Base-by-base conservation (phyloP, 2,329 filamentous ascomycete species). In the Beauveria sp. region DNA sequence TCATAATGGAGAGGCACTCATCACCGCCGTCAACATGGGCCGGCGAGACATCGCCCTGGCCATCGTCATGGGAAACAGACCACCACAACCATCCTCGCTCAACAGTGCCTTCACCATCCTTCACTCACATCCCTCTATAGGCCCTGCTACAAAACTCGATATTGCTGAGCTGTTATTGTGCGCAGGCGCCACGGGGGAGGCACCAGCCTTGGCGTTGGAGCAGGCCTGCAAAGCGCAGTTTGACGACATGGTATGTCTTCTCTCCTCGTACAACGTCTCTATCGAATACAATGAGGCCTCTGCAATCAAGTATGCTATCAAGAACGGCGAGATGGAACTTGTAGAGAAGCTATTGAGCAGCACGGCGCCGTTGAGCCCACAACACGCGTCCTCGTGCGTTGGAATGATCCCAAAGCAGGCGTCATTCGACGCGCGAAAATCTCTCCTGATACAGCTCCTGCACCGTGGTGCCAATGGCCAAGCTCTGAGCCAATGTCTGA, bases 111-210 rank as follows among this genome's bases (percentile, higher is more conserved):
- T 86, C 46, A 72, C 73, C 2, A 68, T 75, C 5, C 71, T 85
- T 1, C 76, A 81, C 62, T 68, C 74, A 1, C 77, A 80, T 54
- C 68, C 68, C 2, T 76, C 77, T 2, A 74, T 83, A 20, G 75
- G 75, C 6, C 77, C 79, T 0, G 75, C 77, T 34, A 77, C 79
- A 38, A 84, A 81, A 66, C 70, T 82, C 47, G 75, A 76, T 2
- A 72, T 86, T 63, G 75, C 80, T 0, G 83, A 87, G 67, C 71
- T 84, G 3, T 67, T 87, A 1, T 74, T 87, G 1, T 85, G 83
- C 58, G 83, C 81, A 1, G 84, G 84, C 0, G 83, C 83, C 1
- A 73, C 75, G 14, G 84, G 84, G 1, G 78, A 82, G 16, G 71
- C 75, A 1, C 71, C 83, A 1, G 76, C 81, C 0, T 73, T 73